These are phyloP conservation scores for Globisporangium echinulatum DNA, from an alignment of 352 stramenopile genomes.

Conservation along the genomic window DNA sequence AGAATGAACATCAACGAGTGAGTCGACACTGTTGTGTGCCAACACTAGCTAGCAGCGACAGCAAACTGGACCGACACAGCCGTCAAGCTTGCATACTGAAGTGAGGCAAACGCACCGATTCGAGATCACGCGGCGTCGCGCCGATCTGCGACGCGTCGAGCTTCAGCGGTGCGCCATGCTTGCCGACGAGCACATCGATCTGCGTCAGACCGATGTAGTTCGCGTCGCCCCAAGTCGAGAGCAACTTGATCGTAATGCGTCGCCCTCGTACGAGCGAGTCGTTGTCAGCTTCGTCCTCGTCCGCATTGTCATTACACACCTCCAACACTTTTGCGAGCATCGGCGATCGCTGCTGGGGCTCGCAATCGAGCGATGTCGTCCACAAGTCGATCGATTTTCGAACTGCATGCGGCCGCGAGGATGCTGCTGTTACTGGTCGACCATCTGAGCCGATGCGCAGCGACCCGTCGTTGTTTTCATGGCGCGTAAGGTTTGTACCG, in stretches of 20 bases:
- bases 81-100: background rate
- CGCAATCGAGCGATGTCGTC: constrained; percentile 15
- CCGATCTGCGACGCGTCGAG: constrained; percentile 42
- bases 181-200: constrained; percentile 56
- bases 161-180: constrained; percentile 26
- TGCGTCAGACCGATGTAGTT: constrained; percentile 86
- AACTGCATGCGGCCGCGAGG: constrained; percentile 8
- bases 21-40: background rate
- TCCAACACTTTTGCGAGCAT: constrained; percentile 30
- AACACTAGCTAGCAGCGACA: background rate
- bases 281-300: constrained; percentile 12
- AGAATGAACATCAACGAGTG: background rate
- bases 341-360: constrained; percentile 42
- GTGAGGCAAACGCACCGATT: constrained; percentile 29
- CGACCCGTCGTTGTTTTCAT: constrained; percentile 9
- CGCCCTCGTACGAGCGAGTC: constrained; percentile 25
- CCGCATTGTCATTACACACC: constrained; percentile 7
- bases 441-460: constrained; percentile 14
- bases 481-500: background rate
- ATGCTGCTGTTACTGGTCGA: constrained; percentile 43
- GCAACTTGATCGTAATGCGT: constrained; percentile 41
- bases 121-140: constrained; percentile 61
- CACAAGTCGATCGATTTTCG: constrained; percentile 43
- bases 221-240: constrained; percentile 68
- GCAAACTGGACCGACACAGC: background rate